These are phyloP conservation scores for Ricinus communis DNA, from an alignment of 345 rosid genomes.

Conservation along the genomic window DNA sequence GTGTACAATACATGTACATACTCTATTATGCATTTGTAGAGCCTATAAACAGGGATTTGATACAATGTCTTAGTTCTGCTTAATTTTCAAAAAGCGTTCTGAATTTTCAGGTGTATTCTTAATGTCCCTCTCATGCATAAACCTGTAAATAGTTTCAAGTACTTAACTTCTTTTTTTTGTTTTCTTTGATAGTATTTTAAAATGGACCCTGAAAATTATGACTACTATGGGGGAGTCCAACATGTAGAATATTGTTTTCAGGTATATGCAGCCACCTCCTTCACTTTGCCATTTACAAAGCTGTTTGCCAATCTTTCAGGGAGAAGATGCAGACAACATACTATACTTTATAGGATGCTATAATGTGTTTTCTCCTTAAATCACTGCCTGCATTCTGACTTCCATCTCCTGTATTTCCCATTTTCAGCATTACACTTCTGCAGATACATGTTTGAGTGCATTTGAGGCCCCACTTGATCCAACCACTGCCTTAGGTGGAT, in stretches of 20 bases:
- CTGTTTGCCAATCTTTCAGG: background rate
- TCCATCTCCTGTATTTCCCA: constrained; percentile 12
- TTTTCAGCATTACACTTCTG: constrained; percentile 76
- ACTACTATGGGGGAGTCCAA: constrained; percentile 28
- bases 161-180: constrained; percentile 18
- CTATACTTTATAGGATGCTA: background rate
- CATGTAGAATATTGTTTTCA: constrained; percentile 30
- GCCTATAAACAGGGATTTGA: constrained; percentile 1
- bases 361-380: background rate
- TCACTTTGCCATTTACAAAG: constrained; percentile 4
- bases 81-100: background rate
- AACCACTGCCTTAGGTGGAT: constrained; percentile 87
- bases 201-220: constrained; percentile 28
- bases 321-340: background rate
- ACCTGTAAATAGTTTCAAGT: constrained; percentile 10
- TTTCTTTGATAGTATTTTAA: constrained; percentile 25
- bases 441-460: constrained; percentile 87
- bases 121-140: background rate
- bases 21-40: background rate
- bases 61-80: background rate
- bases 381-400: constrained; percentile 8
- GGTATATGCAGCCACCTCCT: constrained; percentile 14
- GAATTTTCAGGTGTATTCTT: constrained; percentile 3
- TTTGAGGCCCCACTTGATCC: constrained; percentile 96
- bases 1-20: background rate